A percentile compares a stretch with the other conserved stretches of the same genome.
Conservation (phyloP, 2,329 filamentous ascomycete species). For the Trichoderma hamatum region DNA sequence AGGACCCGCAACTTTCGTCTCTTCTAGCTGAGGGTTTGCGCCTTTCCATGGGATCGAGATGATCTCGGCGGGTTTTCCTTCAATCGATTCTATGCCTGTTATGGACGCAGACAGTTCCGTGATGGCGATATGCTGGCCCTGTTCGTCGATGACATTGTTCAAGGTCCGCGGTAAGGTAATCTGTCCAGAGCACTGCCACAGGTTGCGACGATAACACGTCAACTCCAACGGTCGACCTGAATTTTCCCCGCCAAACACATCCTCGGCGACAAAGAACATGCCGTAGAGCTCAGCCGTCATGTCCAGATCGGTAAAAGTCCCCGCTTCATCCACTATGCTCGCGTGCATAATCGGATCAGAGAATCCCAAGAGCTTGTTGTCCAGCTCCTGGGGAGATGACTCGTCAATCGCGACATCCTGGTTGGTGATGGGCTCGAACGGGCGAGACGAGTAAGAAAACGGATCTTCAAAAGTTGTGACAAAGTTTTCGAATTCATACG, state of each 20-base stretch:
- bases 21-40: slow-evolving; percentile 60
- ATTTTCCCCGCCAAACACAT: slow-evolving; percentile 68
- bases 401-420: slow-evolving; percentile 50
- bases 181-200: slow-evolving; percentile 92
- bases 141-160: slow-evolving; percentile 70
- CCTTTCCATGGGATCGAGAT: slow-evolving; percentile 97
- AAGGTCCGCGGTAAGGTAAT: slow-evolving; percentile 76
- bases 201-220: slow-evolving; percentile 91
- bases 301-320: slow-evolving; percentile 63
- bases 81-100: slow-evolving; percentile 86
- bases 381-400: slow-evolving; percentile 59
- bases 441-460: slow-evolving; percentile 59
- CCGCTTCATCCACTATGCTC: slow-evolving; percentile 66
- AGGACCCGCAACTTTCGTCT: slow-evolving; percentile 51
- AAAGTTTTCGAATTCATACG: slow-evolving; percentile 64
- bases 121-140: slow-evolving; percentile 76
- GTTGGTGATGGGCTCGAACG: slow-evolving; percentile 50
- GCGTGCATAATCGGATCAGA: slow-evolving; percentile 63
- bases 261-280: slow-evolving; percentile 88
- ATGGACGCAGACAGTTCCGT: slow-evolving; percentile 80
- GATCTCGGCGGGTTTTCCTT: slow-evolving; percentile 88
- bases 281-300: slow-evolving; percentile 79
- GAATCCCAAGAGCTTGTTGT: slow-evolving; percentile 76
- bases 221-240: slow-evolving; percentile 70
- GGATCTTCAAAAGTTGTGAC: slow-evolving; percentile 67